Base-by-base conservation (phyloP, 352 stramenopile species). In the Globisporangium carolinianum region DNA sequence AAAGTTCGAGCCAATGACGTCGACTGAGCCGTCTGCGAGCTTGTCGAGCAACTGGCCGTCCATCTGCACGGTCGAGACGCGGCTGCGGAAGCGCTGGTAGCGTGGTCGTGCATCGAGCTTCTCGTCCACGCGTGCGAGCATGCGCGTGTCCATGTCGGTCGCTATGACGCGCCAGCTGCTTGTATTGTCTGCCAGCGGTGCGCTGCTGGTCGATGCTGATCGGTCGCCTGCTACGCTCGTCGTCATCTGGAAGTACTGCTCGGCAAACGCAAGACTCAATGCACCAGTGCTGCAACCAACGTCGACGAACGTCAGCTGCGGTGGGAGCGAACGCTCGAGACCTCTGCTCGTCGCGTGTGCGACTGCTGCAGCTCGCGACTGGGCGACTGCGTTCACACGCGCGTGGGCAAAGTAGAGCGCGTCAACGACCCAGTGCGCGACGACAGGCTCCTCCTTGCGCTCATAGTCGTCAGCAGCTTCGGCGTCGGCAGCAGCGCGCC, bases 1-100 rank as follows among this genome's bases (percentile, higher is more conserved):
- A 42, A 81, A 79, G 52, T 76, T 81, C 39, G 73, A 82, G 41
- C 70, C 73, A 7, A 82, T 35, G 7, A 52, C 53, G 50, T 79
- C 70, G 9, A 75, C 71, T 5, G 73, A 79, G 7, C 36, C 54
- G 46, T 67, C 64, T 6, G 50, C 39, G 0, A 82, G 45, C 60
- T 73, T 61, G 12, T 72, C 57, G 47, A 83, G 54, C 17, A 57
- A 17, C 52, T 68, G 66, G 1, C 70, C 73, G 47, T 79, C 70
- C n/a, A 65, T 75, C 53, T 76, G 65, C 18, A 79, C 57, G 10
- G 69, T 75, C 43, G 59, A 62, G 57, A 82, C 58, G 35, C 63
- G 65, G 4, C 52, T 38, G 6, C 38, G 53, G 41, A 79, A 75
- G 1, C 49, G 32, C 43, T 15, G 51, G 14, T 70, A 54, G 6